phyloP scores from a whole-genome alignment of 1,284 basidiomycete species.

The Cerioporus squamosus region DNA sequence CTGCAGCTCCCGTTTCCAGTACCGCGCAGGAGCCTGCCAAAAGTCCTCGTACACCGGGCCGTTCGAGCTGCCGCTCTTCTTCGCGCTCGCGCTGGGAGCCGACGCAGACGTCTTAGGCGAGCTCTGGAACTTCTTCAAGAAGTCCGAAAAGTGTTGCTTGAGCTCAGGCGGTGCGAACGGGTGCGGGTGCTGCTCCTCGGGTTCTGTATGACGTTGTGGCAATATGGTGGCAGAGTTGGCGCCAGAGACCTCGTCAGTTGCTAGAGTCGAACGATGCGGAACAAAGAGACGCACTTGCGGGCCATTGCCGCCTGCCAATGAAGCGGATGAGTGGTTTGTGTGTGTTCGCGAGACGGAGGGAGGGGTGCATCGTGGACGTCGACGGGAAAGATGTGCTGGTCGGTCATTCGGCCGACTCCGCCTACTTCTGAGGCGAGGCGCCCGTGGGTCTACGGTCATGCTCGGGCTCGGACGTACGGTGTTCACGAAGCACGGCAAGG shows the following conservation, averaged over 20 bases:
- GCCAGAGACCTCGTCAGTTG: neutral
- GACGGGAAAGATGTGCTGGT: conserved; percentile 12
- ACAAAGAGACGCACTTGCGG: conserved; percentile 48
- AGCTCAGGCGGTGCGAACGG: conserved; percentile 77
- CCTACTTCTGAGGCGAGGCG: neutral
- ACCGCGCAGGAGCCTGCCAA: conserved; percentile 78
- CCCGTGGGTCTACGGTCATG: neutral
- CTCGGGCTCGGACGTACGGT: no score
- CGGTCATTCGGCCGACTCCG: conserved; percentile 21
- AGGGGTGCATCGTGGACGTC: conserved; percentile 47
- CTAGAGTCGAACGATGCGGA: neutral
- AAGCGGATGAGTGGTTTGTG: conserved; percentile 81
- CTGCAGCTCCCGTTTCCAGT: conserved; percentile 67
- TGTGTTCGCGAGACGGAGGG: conserved; percentile 45
- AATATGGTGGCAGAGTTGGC: no score
- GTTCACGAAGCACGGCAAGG: no score
- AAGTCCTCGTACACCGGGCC: conserved; percentile 62
- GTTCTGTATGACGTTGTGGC: conserved; percentile 42
- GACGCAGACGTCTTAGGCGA: conserved; percentile 30
- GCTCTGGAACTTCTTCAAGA: conserved; percentile 54
- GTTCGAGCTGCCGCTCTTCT: conserved; percentile 28
- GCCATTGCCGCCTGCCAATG: conserved; percentile 71
- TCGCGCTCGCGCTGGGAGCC: conserved; percentile 24
- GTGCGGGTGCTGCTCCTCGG: conserved; percentile 69
- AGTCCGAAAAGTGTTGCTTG: conserved; percentile 64